Conservation (phyloP, 306 rosid genomes). For the Medicago truncatula region DNA sequence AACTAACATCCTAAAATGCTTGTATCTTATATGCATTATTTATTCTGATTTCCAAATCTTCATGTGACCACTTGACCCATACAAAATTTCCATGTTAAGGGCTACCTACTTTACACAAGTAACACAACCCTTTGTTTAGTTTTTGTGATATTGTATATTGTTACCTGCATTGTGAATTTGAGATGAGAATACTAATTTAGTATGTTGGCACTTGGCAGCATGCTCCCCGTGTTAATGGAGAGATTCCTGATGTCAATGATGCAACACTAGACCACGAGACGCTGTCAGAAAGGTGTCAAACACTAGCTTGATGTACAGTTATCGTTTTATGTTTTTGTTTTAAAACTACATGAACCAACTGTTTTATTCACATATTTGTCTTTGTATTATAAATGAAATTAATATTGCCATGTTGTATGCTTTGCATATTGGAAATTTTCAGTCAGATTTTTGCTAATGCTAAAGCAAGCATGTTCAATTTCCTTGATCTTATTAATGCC, state of each 20-base stretch:
- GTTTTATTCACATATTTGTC: neutral
- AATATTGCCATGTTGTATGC: neutral
- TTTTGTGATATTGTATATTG: conserved; percentile 34
- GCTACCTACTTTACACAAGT: conserved; percentile 9
- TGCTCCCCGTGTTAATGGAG: conserved; percentile 91
- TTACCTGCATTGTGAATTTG: conserved; percentile 35
- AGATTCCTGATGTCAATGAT: conserved; percentile 91
- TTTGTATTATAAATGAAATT: conserved; percentile 6
- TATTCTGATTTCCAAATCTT: neutral
- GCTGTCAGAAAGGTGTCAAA: conserved; percentile 74
- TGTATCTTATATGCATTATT: conserved; percentile 18
- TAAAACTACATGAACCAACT: neutral
- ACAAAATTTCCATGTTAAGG: no score
- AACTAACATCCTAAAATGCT: neutral
- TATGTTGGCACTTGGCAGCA: conserved; percentile 90
- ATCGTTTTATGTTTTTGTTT: conserved; percentile 15
- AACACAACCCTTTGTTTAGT: neutral
- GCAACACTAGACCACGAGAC: conserved; percentile 91
- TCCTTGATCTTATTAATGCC: neutral
- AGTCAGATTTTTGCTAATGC: neutral
- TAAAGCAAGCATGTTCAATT: conserved; percentile 35
- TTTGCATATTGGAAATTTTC: conserved; percentile 20
- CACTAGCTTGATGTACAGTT: conserved; percentile 31
- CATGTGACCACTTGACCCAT: neutral
- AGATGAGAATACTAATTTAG: conserved; percentile 44